phyloP scores from a whole-genome alignment of 2,329 filamentous ascomycete species.

The Paecilomyces niveus region DNA sequence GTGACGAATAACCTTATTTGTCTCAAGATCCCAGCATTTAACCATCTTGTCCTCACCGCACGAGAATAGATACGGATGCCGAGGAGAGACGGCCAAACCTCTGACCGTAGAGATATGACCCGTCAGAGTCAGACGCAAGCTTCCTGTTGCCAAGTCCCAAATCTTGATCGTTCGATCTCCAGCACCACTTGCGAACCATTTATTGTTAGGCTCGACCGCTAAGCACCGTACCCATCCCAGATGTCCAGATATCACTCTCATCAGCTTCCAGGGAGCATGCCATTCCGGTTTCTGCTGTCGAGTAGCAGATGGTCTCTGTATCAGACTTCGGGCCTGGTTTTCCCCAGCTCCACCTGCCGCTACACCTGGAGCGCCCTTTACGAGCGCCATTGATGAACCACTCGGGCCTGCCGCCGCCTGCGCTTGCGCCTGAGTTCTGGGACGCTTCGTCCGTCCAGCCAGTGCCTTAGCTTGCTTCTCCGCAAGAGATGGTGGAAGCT shows the following conservation, averaged over 20 bases:
- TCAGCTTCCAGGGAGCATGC: slow-evolving; percentile 97
- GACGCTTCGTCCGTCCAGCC: slow-evolving; percentile 57
- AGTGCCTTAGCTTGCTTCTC: slow-evolving; percentile 66
- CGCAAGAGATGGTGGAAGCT: slow-evolving; percentile 69
- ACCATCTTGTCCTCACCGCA: slow-evolving; percentile 99
- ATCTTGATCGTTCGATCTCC: slow-evolving; percentile 98
- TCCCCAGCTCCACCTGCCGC: slow-evolving; percentile 26
- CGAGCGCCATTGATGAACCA: slow-evolving; percentile 50
- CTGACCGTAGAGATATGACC: slow-evolving; percentile 92
- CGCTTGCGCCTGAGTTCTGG: slow-evolving; percentile 44
- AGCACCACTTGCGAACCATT: slow-evolving; percentile 95
- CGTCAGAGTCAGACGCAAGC: slow-evolving; percentile 77
- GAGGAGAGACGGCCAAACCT: slow-evolving; percentile 81
- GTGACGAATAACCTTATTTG: slow-evolving; percentile 97
- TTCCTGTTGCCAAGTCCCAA: slow-evolving; percentile 88
- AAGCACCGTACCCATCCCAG: slow-evolving; percentile 87
- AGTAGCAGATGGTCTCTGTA: slow-evolving; percentile 55
- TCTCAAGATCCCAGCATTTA: slow-evolving; percentile 98
- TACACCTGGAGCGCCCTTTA: slow-evolving; percentile 30
- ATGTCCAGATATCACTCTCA: slow-evolving; percentile 94
- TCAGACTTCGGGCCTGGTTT: slow-evolving; percentile 52
- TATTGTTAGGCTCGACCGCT: slow-evolving; percentile 89
- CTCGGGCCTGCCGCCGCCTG: slow-evolving; percentile 46
- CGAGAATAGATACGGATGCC: slow-evolving; percentile 95
- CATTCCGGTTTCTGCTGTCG: slow-evolving; percentile 76